A percentile compares a stretch with the other conserved stretches of the same genome.
phyloP scores from a whole-genome alignment of 2,329 filamentous ascomycete species.

The Penicillium corylophilum region DNA sequence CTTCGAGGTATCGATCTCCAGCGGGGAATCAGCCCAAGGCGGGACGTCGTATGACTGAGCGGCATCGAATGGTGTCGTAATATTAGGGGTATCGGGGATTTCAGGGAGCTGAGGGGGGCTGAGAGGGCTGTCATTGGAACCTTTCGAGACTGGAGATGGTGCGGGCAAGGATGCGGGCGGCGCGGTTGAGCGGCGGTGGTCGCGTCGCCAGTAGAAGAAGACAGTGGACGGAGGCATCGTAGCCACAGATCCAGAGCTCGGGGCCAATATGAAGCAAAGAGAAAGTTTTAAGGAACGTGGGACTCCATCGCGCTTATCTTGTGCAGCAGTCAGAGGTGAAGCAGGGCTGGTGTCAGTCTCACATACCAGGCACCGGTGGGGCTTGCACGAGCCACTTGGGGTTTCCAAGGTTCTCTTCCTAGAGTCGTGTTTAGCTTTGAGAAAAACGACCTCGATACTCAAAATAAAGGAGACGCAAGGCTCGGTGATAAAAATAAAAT shows the following conservation, averaged over 20 bases:
- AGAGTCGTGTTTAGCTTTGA: background rate
- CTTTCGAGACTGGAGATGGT: conserved; percentile 21
- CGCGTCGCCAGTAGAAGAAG: conserved; percentile 43
- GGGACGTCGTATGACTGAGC: conserved; percentile 21
- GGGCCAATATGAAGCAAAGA: conserved; percentile 10
- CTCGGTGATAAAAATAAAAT: background rate
- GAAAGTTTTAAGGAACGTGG: conserved; percentile 8
- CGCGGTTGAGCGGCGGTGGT: conserved; percentile 37
- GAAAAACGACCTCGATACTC: background rate
- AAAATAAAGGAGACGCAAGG: background rate
- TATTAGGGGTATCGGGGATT: conserved; percentile 29
- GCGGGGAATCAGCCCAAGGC: conserved; percentile 21
- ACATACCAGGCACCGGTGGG: conserved; percentile 24
- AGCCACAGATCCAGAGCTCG: conserved; percentile 12
- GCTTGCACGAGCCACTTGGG: conserved; percentile 10
- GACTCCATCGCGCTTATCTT: conserved; percentile 19
- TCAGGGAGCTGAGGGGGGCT: conserved; percentile 35
- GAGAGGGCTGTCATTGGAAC: conserved; percentile 17
- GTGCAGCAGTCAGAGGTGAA: conserved; percentile 12
- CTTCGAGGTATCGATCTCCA: conserved; percentile 28
- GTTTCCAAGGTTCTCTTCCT: background rate
- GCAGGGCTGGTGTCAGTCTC: conserved; percentile 12
- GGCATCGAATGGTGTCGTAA: conserved; percentile 30
- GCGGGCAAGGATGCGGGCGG: conserved; percentile 27
- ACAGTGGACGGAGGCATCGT: conserved; percentile 40